Base-by-base conservation (phyloP, 2,329 filamentous ascomycete species). In the Xylogone sp. region DNA sequence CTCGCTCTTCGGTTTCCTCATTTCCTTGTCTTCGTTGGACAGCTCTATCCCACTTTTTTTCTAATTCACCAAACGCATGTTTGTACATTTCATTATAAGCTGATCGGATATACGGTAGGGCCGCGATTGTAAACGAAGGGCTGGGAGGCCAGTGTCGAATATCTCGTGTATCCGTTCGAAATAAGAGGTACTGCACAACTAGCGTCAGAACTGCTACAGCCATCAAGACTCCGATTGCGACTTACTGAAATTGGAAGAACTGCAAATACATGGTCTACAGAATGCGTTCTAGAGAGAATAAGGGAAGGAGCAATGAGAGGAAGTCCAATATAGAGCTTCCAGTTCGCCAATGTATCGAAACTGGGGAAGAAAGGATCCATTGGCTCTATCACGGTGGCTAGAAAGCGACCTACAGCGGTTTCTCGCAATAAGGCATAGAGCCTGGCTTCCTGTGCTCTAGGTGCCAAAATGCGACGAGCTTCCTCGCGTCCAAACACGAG, bases 291-390 rank as follows among this genome's bases (percentile, higher is more conserved):
- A 19, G 85, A 85, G n/a, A 87, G 75, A 10, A 90, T 75, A 8
- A 92, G 74, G 2, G 82, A 75, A 10, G 86, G 75, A 0, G 83
- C 86, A 52, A 92, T 87, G 6, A 88, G 71, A 1, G 86, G 83
- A 3, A 90, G 67, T 2, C 84, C 84, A 22, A 86, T 59, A 52
- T 58, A 61, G 7, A 59, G 21, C 39, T 50, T 56, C 55, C 54
- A 58, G 42, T 55, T 53, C 27, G 46, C 29, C 16, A 55, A 21
- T 6, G 29, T 27, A 42, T 51, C 49, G 9, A 48, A 39, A 9
- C 46, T 49, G 6, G 63, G 59, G 18, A 64, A 55, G 42, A 66
- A 65, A 16, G 61, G 62, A 57, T 61, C 56, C n/a, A 56, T 49
- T 24, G 22, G 24, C n/a, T 39, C 34, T 16, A 39, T 16, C 13